Conservation (phyloP, 164 flowering plant genomes). For the Echeveria elegans region DNA sequence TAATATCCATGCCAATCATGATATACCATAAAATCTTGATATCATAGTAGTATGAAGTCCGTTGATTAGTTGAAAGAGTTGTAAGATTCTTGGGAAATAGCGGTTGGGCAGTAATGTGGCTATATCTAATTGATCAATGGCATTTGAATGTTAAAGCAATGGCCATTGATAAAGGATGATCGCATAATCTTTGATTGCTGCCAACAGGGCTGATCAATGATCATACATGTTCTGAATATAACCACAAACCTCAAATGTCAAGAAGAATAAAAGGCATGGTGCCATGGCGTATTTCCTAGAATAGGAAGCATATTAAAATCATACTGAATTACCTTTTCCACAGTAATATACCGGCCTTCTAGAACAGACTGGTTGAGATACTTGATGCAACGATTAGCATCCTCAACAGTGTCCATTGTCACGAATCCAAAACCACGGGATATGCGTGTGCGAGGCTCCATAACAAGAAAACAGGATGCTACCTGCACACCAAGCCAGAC, state of each 20-base stretch:
- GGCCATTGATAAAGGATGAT: constrained; percentile 88
- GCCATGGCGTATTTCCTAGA: no score
- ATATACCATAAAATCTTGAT: constrained; percentile 71
- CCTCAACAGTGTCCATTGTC: constrained; percentile 72
- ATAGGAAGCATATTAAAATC: no score
- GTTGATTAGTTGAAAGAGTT: constrained; percentile 94
- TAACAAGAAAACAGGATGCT: constrained; percentile 61
- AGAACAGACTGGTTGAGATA: constrained; percentile 78
- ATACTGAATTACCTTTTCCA: constrained; percentile 59
- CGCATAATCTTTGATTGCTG: constrained; percentile 86
- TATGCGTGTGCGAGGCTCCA: constrained; percentile 83
- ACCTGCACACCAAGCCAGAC: constrained; percentile 32
- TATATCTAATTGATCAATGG: constrained; percentile 69
- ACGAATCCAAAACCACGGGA: constrained; percentile 92
- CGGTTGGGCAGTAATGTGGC: constrained; percentile 68
- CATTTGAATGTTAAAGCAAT: constrained; percentile 83
- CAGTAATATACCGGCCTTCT: constrained; percentile 85
- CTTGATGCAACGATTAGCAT: constrained; percentile 74
- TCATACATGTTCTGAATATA: constrained; percentile 84
- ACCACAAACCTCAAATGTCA: constrained; percentile 9
- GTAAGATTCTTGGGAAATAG: constrained; percentile 86
- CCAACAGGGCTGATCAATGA: constrained; percentile 92
- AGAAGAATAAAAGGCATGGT: not conserved
- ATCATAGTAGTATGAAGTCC: constrained; percentile 73
- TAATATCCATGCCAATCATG: constrained; percentile 36